Evolutionary conservation across 805 yeast genomes (phyloP), one percentile per base, ranked within the genome.

Genomic region (Ogataea sp.): DNA sequence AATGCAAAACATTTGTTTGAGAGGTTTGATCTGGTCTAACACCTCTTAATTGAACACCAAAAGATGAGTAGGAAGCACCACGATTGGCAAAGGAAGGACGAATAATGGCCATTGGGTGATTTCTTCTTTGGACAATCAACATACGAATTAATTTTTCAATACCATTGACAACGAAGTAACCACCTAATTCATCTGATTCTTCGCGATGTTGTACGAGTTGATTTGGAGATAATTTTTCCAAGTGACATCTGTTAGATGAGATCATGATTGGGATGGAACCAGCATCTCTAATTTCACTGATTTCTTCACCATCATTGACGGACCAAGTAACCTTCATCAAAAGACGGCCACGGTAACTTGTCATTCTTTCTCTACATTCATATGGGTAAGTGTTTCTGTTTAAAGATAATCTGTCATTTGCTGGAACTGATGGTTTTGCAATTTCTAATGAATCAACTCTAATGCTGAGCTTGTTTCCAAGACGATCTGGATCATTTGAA

Each of bases 21-120:
- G 98, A 89, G 16, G 96, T 84, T 68, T 93, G 97, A 64, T 93
- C 98, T 4, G 95, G 95, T 58, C 98, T 78, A 2, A 88, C 97
- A 45, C 83, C 78, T 66, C 98, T 78, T 45, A 93, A 83, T 67
- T 89, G 97, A 45, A 93, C 78, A 80, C 98, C 98, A 51, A 64
- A 93, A 43, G 80, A 78, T 31, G 96, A 70, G 65, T 93, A 93
- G 7, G 86, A 65, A 6, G 90, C 83, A 55, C 98, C 98, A 73
- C 98, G 82, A 66, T 88, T 88, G 37, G 81, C 82, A 56, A 90
- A 93, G 10, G 95, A 84, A 26, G 96, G 94, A 67, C 98, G 86
- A 43, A 88, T 82, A 53, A 93, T 78, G 11, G 97, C 97, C 96
- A 93, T 87, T 20, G 97, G 95, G 58, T 89, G 97, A 61, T 93